Evolutionary conservation across 345 rosid species (phyloP), one percentile per base, ranked within the genome.

Genomic region (Crucihimalaya himalaica): DNA sequence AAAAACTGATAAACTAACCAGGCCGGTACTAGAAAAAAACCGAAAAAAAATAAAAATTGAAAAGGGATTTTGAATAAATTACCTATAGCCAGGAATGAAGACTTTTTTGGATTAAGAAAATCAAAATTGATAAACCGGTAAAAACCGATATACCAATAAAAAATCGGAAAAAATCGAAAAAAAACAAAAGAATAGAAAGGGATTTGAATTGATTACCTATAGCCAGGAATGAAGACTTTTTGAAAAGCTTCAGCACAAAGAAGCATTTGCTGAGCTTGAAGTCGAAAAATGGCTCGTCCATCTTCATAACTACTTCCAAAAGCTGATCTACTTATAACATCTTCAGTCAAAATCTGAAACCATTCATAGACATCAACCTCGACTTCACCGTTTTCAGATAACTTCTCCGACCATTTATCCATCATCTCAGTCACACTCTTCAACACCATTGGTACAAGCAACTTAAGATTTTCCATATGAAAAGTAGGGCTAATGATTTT

Each of bases 291-390:
- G 39, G 89, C 91, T 29, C 85, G 86, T 1, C 97, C 98, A 43
- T 88, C 91, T 71, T 79, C 87, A 5, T 86, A 93, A 83, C 90
- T 91, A 19, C 84, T 87, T 3, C 97, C 96, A 66, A 93, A 91
- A 13, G 92, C 94, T 5, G 95, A 84, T 28, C 88, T 82, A 10
- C 94, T 84, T 14, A 93, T 88, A 29, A 91, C 87, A 59, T 91
- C 96, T 75, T 87, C 95, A 1, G 97, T 88, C 0, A 94, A 81
- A 9, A 71, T 79, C 35, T 84, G 91, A 75, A 85, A 91, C 82
- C 88, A 83, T 12, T 81, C 89, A 3, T 84, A 85, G 10, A 88
- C 87, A 54, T 89, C 94, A 0, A 91, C 73, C 35, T 85, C 91
- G 2, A 87, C 79, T 29, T 78, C 83, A 5, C 84, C 84, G 2